Base-by-base conservation (phyloP, 192 early-diverging fungal genomes). In the Mortierella hygrophila region DNA sequence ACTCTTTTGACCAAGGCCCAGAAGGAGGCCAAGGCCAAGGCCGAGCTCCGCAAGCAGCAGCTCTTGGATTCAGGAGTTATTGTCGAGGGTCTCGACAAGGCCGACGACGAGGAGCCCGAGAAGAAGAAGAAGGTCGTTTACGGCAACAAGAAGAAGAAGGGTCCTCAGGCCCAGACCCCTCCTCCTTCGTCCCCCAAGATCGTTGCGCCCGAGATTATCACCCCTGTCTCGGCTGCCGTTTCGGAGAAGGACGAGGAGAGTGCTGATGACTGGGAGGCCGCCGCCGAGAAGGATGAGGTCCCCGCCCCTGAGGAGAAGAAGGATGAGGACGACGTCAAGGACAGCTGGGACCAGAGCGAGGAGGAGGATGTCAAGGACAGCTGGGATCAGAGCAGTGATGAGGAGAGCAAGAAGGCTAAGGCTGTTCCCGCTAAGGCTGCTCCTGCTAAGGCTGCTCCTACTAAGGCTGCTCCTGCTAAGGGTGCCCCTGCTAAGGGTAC, bases 1-100 rank as follows among this genome's bases (percentile, higher is more conserved):
- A 97, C 98, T 87, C 93, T 98, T 72, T 90, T 98, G 82, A 97
- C 97, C 44, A 97, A 97, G 88, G 93, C 95, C n/a, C 97, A 99
- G 87, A 97, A 96, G 89, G 94, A 93, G 74, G 96, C 94, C 65
- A 92, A 97, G 82, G 92, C 92, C 8, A 92, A 89, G 54, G 93
- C 93, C 70, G 90, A 95, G 77, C 87, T 92, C 44, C 93, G 92
- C 77, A 91, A 95, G 44, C 91, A 97, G 79, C 94, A 93, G 38
- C 89, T 98, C 90, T 82, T 98, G 11, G 93, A 93, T 23, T 91
- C 96, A 11, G 97, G 97, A 37, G 89, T 93, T 72, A 95, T 94
- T 88, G 91, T 98, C 47, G 94, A 91, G 54, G 95, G 92, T 78
- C 89, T 96, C 18, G 82, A 78, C 70, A 89, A 88, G 78, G 89